phyloP scores from a whole-genome alignment of 116 monocot species.

The Iris pallida region DNA sequence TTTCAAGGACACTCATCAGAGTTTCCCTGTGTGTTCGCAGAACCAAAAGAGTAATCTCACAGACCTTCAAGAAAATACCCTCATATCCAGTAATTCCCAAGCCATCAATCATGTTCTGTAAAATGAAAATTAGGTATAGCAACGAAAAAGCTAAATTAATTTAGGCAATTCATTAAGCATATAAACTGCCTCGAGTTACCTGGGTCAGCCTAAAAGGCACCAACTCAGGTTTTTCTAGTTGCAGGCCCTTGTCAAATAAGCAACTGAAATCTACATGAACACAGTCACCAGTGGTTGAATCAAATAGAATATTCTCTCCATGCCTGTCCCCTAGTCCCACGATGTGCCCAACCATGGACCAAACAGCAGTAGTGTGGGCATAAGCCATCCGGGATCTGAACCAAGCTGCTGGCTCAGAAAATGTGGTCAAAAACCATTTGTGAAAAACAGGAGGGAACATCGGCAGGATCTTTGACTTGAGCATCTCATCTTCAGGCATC shows the following conservation, averaged over 20 bases:
- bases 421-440: slow-evolving; percentile 87
- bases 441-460: slow-evolving; percentile 96
- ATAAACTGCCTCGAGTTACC: slow-evolving; percentile 23
- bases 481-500: slow-evolving; percentile 86
- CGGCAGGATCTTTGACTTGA: slow-evolving; percentile 77
- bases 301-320: slow-evolving; percentile 96
- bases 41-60: slow-evolving; percentile 83
- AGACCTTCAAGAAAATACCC: slow-evolving; percentile 89
- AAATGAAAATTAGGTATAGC: background rate
- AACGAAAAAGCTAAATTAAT: background rate
- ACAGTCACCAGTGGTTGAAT: slow-evolving; percentile 91
- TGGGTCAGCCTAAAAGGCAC: slow-evolving; percentile 97
- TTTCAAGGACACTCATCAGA: slow-evolving; percentile 92
- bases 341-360: slow-evolving; percentile 98
- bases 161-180: background rate
- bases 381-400: slow-evolving; percentile 84
- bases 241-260: slow-evolving; percentile 93
- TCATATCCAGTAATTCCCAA: slow-evolving; percentile 96
- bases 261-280: slow-evolving; percentile 99
- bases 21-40: slow-evolving; percentile 78
- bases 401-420: slow-evolving; percentile 98
- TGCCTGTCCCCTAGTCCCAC: slow-evolving; percentile 95
- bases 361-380: slow-evolving; percentile 92
- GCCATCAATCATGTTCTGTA: slow-evolving; percentile 98
- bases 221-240: slow-evolving; percentile 89